Base-by-base conservation (phyloP, 768 basidiomycete genomes). In the Serpula lacrymans region DNA sequence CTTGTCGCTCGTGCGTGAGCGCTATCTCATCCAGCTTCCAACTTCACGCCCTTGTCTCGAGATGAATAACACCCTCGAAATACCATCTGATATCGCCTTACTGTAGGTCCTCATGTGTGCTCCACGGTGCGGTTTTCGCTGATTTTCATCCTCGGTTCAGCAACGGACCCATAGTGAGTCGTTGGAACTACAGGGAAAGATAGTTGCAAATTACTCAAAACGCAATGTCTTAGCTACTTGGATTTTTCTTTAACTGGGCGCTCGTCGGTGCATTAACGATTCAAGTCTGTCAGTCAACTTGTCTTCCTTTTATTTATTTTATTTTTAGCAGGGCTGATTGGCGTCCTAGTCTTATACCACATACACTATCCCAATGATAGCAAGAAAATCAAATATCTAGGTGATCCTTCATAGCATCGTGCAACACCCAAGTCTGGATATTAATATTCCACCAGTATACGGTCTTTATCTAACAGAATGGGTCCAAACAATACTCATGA, bases 221-320 rank as follows among this genome's bases (percentile, higher is more conserved):
- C 12, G 43, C 49, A 4, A 46, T 45, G 13, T 49, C 52, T 2
- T 49, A 46, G 14, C 43, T 53, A 9, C 1, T 53, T 6, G 52
- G 52, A 23, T 26, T 53, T 12, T 6, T 48, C 9, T 48, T 50
- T 35, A 53, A 53, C 38, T 53, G 49, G 49, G 25, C 36, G 14
- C 27, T 53, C 16, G 30, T 53, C 9, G 52, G 52, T 10, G 42
- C 46, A 14, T 47, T 53, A 31, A 50, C 49, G 9, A 46, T 41
- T 2, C 52, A 53, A 32, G 44, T 53, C 4, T 53, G 50, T 29
- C n/a, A n/a, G n/a, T n/a, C n/a, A n/a, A n/a, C n/a, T n/a, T n/a
- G n/a, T n/a, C n/a, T n/a, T n/a, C n/a, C n/a, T n/a, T n/a, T n/a
- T n/a, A n/a, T n/a, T n/a, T n/a, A n/a, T n/a, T n/a, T n/a, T n/a